Evolutionary conservation across 306 rosid species (phyloP), one percentile per base, ranked within the genome.

Genomic region (Lagenaria siceraria): DNA sequence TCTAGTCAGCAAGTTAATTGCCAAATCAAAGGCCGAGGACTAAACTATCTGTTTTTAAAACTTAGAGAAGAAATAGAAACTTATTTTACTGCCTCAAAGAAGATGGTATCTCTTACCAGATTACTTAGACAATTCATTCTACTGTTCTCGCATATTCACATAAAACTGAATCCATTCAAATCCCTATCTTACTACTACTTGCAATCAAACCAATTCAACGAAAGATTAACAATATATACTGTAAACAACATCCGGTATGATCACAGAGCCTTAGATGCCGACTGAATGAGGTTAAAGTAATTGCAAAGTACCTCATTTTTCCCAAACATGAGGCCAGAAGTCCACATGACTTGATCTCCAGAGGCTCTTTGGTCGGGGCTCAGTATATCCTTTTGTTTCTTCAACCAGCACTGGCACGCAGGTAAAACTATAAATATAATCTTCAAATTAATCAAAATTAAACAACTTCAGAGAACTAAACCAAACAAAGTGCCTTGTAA

Each of bases 251-350:
- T 63, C 5, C 14, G 1, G 25, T 5, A 4, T 1, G 3, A 60
- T 60, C 46, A 13, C 29, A 65, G 17, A 15, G 2, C 17, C 15
- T 38, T 40, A 66, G 17, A 69, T 17, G 22, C 12, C 21, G 5
- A 15, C 55, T 5, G 55, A 51, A 51, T 15, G 55, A 51, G 8
- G 55, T 17, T 51, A 17, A 51, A 51, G 7, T 5, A 51, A 48
- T 7, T 46, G 76, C 12, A 70, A 25, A 24, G 81, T 85, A 95
- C 99, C 96, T 89, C 91, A 85, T 89, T 91, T 83, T 86, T 86
- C 43, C 97, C 97, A 78, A 90, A 95, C 66, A 95, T 82, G 80
- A 95, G 80, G 75, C 99, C 99, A 76, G 99, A 95, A 86, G 96
- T 95, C 99, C 99, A 95, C 69, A 78, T 78, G 80, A 83, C 85